These are phyloP conservation scores for Paramecium pentaurelia DNA, from an alignment of 73 alveolate genomes.

Conservation along the genomic window DNA sequence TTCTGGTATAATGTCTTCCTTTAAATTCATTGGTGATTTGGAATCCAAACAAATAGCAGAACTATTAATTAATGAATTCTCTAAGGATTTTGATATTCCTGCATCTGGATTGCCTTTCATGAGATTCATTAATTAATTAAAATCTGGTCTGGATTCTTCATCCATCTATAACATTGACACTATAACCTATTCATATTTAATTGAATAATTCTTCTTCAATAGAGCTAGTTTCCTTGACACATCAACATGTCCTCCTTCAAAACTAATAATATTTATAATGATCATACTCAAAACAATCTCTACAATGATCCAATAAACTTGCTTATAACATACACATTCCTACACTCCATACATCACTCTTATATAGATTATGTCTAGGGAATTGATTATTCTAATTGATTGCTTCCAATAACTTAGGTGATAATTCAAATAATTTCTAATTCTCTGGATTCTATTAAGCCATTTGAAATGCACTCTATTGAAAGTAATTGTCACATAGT, in stretches of 20 bases:
- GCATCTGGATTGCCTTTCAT: background rate
- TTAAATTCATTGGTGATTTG: background rate
- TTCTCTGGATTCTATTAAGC: background rate
- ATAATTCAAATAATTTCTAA: slow-evolving; percentile 4
- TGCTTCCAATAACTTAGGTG: slow-evolving; percentile 30
- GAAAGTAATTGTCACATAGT: background rate
- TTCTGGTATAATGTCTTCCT: background rate
- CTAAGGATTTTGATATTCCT: background rate
- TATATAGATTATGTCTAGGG: slow-evolving; percentile 49
- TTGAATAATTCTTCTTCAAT: background rate
- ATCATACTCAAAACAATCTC: slow-evolving; percentile 25
- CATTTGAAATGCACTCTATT: background rate
- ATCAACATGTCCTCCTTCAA: background rate
- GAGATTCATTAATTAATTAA: background rate
- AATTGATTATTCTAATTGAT: background rate
- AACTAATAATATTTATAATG: background rate
- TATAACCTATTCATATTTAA: background rate
- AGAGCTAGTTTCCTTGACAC: background rate
- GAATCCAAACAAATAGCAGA: background rate
- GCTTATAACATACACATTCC: slow-evolving; percentile 47
- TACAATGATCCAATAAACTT: background rate
- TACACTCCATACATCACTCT: slow-evolving; percentile 54
- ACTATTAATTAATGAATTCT: background rate
- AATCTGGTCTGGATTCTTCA: slow-evolving; percentile 40
- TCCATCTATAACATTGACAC: background rate